phyloP scores from a whole-genome alignment of 2,329 filamentous ascomycete species.

The Huntiella savannae region DNA sequence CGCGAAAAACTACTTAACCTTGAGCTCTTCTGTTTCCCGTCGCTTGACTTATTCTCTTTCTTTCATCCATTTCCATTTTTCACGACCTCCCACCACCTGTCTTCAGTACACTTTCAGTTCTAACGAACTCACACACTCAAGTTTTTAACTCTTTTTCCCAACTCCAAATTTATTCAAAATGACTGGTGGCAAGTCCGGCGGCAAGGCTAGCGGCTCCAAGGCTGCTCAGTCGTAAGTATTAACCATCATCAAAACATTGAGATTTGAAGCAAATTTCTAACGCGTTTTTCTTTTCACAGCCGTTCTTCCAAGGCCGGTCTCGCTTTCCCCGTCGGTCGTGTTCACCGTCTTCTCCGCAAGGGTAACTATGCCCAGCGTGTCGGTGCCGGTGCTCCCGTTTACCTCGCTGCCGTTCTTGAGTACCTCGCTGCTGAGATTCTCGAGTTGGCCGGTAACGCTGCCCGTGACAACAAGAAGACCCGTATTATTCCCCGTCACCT shows the following conservation, averaged over 20 bases:
- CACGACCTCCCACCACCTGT: slow-evolving; percentile 2
- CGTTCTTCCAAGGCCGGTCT: slow-evolving; percentile 99
- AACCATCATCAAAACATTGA: neutral
- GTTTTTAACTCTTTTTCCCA: slow-evolving; percentile 11
- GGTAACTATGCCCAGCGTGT: slow-evolving; percentile 99
- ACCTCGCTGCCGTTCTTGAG: slow-evolving; percentile 93
- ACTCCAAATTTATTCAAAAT: slow-evolving; percentile 47
- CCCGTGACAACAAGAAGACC: slow-evolving; percentile 99
- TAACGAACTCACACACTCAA: slow-evolving; percentile 7
- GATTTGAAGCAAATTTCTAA: neutral
- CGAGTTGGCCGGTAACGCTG: slow-evolving; percentile 94
- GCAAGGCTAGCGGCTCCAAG: slow-evolving; percentile 98
- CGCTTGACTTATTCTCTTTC: slow-evolving; percentile 4
- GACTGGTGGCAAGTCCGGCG: slow-evolving; percentile 99
- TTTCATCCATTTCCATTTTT: slow-evolving; percentile 17
- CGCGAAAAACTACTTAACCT: slow-evolving; percentile 39
- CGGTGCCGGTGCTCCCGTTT: slow-evolving; percentile 96
- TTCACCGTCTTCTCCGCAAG: slow-evolving; percentile 96
- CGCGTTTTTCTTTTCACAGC: slow-evolving; percentile 33
- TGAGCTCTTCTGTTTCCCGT: slow-evolving; percentile 23
- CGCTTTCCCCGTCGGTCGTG: slow-evolving; percentile 96
- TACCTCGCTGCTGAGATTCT: slow-evolving; percentile 96
- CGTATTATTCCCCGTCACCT: slow-evolving; percentile 99
- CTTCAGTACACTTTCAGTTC: neutral
- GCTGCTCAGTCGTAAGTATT: slow-evolving; percentile 89